Evolutionary conservation across 2,329 filamentous ascomycete species (phyloP).

Genomic region (Penicillium sp.): DNA sequence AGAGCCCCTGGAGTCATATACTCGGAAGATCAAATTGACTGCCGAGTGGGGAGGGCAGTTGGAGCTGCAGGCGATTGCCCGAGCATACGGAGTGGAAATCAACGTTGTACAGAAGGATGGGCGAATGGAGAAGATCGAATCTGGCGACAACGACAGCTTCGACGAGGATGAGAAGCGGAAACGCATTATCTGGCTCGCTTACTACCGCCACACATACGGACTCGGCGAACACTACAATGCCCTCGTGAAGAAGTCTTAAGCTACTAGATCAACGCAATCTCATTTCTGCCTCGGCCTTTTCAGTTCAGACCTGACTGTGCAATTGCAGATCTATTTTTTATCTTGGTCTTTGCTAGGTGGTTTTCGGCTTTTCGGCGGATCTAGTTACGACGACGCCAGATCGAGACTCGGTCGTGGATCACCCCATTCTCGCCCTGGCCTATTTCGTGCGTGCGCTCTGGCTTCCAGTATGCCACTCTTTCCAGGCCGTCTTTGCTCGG

Average conservation of each 20-base stretch:
- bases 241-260: slow-evolving; percentile 46
- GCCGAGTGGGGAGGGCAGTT: slow-evolving; percentile 95
- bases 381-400: slow-evolving; percentile 35
- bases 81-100: slow-evolving; percentile 69
- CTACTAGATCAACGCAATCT: not conserved
- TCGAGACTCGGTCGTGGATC: slow-evolving; percentile 36
- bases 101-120: slow-evolving; percentile 76
- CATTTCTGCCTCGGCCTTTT: not conserved
- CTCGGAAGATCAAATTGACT: slow-evolving; percentile 68
- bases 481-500: slow-evolving; percentile 35
- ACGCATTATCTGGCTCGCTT: slow-evolving; percentile 76
- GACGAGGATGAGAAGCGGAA: slow-evolving; percentile 39
- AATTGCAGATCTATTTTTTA: not conserved
- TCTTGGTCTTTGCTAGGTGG: not conserved
- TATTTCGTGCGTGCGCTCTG: slow-evolving; percentile 48
- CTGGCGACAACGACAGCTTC: slow-evolving; percentile 36
- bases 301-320: not conserved
- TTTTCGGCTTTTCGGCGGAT: not conserved
- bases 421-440: slow-evolving; percentile 41
- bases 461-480: slow-evolving; percentile 48
- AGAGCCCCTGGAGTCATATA: slow-evolving; percentile 65
- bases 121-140: slow-evolving; percentile 64
- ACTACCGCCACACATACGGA: slow-evolving; percentile 88
- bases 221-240: slow-evolving; percentile 97
- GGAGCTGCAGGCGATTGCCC: slow-evolving; percentile 76